Conservation (phyloP, 805 yeast genomes). For the Debaryomyces tyrocola region DNA sequence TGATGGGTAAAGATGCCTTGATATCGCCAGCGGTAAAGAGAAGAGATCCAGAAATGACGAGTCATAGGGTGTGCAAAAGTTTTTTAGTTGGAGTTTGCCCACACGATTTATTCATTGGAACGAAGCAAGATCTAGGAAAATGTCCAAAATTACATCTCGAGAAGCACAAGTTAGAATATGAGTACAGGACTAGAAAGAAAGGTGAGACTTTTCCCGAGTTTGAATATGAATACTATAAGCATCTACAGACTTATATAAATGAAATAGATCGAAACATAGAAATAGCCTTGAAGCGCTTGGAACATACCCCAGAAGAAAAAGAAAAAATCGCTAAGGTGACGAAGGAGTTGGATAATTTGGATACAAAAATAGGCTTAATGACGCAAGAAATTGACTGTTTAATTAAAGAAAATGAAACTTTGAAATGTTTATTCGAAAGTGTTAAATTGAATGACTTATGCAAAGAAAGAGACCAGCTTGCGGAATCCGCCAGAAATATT, state of each 20-base stretch:
- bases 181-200: conserved; percentile 42
- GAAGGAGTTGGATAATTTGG: conserved; percentile 58
- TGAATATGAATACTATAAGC: conserved; percentile 49
- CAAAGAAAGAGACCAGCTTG: conserved; percentile 50
- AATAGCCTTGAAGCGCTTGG: conserved; percentile 61
- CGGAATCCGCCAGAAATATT: conserved; percentile 56
- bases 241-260: conserved; percentile 54
- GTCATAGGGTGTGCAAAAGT: conserved; percentile 66
- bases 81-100: conserved; percentile 88
- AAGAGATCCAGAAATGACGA: conserved; percentile 42
- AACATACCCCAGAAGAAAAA: conserved; percentile 73
- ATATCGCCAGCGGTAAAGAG: conserved; percentile 31
- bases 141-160: conserved; percentile 78
- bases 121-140: conserved; percentile 79
- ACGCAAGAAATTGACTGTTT: conserved; percentile 63
- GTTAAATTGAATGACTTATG: conserved; percentile 44
- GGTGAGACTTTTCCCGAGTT: conserved; percentile 50
- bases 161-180: conserved; percentile 70
- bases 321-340: conserved; percentile 55
- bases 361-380: conserved; percentile 63
- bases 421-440: conserved; percentile 52
- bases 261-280: conserved; percentile 69
- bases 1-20: conserved; percentile 68
- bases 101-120: conserved; percentile 75
- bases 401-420: conserved; percentile 47